Conservation (phyloP, 352 stramenopile genomes). For the Phytophthora vignae region DNA sequence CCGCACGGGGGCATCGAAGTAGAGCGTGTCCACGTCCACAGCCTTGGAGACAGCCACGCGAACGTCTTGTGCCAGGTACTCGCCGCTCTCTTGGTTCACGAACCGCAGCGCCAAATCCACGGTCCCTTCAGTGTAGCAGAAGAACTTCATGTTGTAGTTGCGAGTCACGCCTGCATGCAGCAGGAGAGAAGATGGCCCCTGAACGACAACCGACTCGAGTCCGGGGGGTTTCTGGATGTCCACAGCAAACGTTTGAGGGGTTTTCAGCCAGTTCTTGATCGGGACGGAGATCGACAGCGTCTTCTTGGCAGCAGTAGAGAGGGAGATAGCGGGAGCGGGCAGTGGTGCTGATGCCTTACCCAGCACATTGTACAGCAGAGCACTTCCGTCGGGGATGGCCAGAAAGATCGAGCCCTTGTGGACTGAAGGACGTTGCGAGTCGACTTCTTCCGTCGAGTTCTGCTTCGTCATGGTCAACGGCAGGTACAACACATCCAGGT, state of each 20-base stretch:
- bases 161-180: constrained; percentile 62
- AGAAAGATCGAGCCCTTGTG: constrained; percentile 92
- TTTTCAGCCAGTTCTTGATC: constrained; percentile 91
- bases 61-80: constrained; percentile 86
- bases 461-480: constrained; percentile 89
- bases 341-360: constrained; percentile 76
- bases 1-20: constrained; percentile 86
- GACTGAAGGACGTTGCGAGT: constrained; percentile 44
- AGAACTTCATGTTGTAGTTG: constrained; percentile 91
- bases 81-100: constrained; percentile 80
- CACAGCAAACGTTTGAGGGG: constrained; percentile 81
- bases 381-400: constrained; percentile 90
- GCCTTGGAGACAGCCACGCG: constrained; percentile 63
- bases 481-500: constrained; percentile 77
- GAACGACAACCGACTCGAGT: constrained; percentile 58
- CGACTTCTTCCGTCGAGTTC: constrained; percentile 24
- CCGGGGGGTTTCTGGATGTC: constrained; percentile 55
- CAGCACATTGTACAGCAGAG: constrained; percentile 87
- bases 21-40: constrained; percentile 77
- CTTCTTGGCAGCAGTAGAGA: constrained; percentile 86
- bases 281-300: constrained; percentile 69
- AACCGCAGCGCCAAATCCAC: constrained; percentile 74
- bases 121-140: constrained; percentile 85
- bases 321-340: constrained; percentile 38
- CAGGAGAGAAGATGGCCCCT: constrained; percentile 75